Base-by-base conservation (phyloP, 2,329 filamentous ascomycete genomes). In the Claviceps spartinae region DNA sequence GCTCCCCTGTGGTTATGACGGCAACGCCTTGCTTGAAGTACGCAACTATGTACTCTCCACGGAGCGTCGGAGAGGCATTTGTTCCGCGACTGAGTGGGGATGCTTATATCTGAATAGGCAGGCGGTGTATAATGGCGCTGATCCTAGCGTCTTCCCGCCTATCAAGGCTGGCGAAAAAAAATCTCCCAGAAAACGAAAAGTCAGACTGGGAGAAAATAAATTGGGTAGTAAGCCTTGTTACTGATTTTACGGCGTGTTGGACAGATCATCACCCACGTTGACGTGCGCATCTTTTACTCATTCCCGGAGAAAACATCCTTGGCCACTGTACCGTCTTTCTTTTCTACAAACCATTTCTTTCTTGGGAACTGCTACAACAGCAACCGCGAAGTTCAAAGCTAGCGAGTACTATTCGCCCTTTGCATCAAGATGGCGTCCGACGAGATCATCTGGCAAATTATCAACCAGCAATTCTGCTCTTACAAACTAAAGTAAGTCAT, bases 381-480 rank as follows among this genome's bases (percentile, higher is more conserved):
- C 30, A 11, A 34, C 16, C 7, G 26, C 24, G 24, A 3, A 16
- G 16, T 46, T 46, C 42, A 22, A 44, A 26, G 14, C 13, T 7
- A 44, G 26, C 24, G 26, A 34, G 9, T 13, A 34, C 18, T 42
- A 42, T 38, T 37, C 4, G 38, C 34, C 22, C 18, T 45, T 41
- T 47, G 47, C 37, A 43, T 37, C 62, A 70, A 54, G 53, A 94
- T 93, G 86, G 82, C 87, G 54, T 94, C 88, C 57, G 91, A 97
- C 75, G 91, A 97, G 71, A 94, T 97, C 58, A 85, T 97, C 57
- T 98, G 93, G 93, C 83, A 90, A 67, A 87, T 96, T 53, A 95
- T 96, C 60, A 94, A 95, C 70, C 87, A 93, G 70, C 86, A 91
- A 65, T 94, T 93, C 67, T 97, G 93, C 74, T 84, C 86, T 49